phyloP scores from a whole-genome alignment of 78 protist species.

The Dictyostelium firmibasis region DNA sequence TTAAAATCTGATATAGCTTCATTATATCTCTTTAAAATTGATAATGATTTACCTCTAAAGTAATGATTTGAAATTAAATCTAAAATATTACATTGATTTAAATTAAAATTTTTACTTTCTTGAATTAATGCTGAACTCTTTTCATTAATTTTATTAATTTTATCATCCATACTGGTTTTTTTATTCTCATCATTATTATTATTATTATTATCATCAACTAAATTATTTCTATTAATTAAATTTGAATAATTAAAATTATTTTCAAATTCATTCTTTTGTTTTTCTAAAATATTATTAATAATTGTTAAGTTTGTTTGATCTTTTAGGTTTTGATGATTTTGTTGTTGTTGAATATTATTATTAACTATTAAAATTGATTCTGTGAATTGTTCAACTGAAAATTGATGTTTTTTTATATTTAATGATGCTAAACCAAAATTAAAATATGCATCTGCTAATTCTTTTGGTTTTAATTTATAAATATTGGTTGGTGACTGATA shows the following conservation, averaged over 20 bases:
- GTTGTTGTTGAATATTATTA: neutral
- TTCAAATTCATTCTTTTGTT: constrained; percentile 4
- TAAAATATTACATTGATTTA: neutral
- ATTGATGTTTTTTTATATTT: neutral
- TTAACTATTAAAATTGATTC: neutral
- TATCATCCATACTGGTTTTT: neutral
- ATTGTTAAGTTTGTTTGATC: neutral
- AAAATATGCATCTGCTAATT: constrained; percentile 31
- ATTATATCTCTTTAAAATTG: neutral
- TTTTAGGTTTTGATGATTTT: neutral
- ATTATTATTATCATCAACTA: neutral
- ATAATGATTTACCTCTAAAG: neutral
- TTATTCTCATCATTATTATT: neutral
- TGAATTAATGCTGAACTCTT: neutral
- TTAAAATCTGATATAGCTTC: neutral
- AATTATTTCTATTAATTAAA: neutral
- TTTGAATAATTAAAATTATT: constrained; percentile 1
- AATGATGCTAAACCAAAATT: neutral
- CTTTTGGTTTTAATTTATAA: neutral
- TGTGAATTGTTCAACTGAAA: neutral
- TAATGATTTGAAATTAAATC: constrained; percentile 3
- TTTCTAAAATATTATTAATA: neutral
- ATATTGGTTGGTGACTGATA: neutral
- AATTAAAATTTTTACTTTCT: neutral
- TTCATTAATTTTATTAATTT: neutral